Evolutionary conservation across 1,139 yeast genomes (phyloP), one percentile per base, ranked within the genome.

Genomic region (Arxiozyma bovina): DNA sequence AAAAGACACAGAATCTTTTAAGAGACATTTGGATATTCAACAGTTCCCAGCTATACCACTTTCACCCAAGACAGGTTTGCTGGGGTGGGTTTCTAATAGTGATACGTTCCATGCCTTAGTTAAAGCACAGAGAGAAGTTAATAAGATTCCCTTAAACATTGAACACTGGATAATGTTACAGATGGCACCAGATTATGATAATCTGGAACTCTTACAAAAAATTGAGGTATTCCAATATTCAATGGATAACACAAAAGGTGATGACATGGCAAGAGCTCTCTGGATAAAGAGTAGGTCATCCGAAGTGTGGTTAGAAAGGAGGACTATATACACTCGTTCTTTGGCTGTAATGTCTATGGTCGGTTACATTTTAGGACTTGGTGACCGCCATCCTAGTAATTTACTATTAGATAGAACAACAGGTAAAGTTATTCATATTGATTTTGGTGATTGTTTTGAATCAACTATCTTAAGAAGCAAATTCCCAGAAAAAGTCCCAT

Each of bases 261-360:
- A 93, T 70, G 99, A 94, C 72, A 76, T 94, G 62, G 93, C 93
- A 71, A 87, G 94, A 63, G 97, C 94, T 3, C 74, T 94, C 61
- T 94, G 99, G 99, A 78, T 93, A 61, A 93, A 93, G 73, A 88
- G 96, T 50, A 83, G 93, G 63, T 89, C 97, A 0, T 90, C 97
- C 0, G 99, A 94, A 70, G 89, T 97, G 0, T 94, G 99, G 99
- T 75, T 94, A 45, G 98, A 94, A 67, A 81, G 99, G 63, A 83
- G 99, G 68, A 91, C 98, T 0, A 91, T 96, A 3, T 94, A 93
- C 66, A 93, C 98, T 0, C 77, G 99, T 57, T 93, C 99, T 0
- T 76, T 94, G 60, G 99, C 99, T 0, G 97, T 90, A 4, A 94
- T 93, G 98, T 91, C 98, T 0, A 93, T 93, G 97, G 96, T 87